A percentile compares a stretch with the other conserved stretches of the same genome.
Conservation (phyloP, 2,329 filamentous ascomycete genomes). For the Tricladium varicosporioides region DNA sequence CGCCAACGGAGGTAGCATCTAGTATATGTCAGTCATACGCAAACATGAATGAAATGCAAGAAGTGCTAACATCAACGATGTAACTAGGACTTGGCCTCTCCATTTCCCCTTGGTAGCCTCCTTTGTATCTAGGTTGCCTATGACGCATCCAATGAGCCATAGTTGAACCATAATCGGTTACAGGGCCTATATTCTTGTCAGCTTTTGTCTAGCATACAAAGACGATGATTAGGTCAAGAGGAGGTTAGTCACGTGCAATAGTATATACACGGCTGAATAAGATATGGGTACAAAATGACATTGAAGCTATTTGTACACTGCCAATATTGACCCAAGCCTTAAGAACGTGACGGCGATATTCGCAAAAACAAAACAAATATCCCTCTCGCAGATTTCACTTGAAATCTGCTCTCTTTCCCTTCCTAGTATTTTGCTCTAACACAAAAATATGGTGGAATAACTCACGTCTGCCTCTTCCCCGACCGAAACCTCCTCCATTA, state of each 20-base stretch:
- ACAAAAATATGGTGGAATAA: slow-evolving; percentile 7
- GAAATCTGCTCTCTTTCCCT: not conserved
- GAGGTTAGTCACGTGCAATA: not conserved
- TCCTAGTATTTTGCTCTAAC: not conserved
- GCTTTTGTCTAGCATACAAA: not conserved
- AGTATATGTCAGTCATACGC: slow-evolving; percentile 16
- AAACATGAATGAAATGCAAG: not conserved
- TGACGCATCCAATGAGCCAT: slow-evolving; percentile 89
- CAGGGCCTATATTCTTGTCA: slow-evolving; percentile 59
- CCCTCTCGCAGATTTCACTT: too few relatives aligned
- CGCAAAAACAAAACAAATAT: too few relatives aligned
- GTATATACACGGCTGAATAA: too few relatives aligned
- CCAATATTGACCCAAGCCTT: too few relatives aligned
- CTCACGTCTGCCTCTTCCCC: slow-evolving; percentile 35
- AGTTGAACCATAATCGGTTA: slow-evolving; percentile 90
- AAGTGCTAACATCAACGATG: slow-evolving; percentile 72
- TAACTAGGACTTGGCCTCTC: slow-evolving; percentile 88
- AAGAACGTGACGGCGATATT: too few relatives aligned
- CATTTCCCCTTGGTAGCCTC: slow-evolving; percentile 67
- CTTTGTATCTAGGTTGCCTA: slow-evolving; percentile 73
- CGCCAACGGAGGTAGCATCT: slow-evolving; percentile 86
- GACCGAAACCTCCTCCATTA: slow-evolving; percentile 24
- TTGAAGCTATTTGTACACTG: too few relatives aligned
- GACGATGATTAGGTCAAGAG: not conserved
- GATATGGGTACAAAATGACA: too few relatives aligned